Conservation (phyloP, 2,329 filamentous ascomycete genomes). For the Fusarium citri region DNA sequence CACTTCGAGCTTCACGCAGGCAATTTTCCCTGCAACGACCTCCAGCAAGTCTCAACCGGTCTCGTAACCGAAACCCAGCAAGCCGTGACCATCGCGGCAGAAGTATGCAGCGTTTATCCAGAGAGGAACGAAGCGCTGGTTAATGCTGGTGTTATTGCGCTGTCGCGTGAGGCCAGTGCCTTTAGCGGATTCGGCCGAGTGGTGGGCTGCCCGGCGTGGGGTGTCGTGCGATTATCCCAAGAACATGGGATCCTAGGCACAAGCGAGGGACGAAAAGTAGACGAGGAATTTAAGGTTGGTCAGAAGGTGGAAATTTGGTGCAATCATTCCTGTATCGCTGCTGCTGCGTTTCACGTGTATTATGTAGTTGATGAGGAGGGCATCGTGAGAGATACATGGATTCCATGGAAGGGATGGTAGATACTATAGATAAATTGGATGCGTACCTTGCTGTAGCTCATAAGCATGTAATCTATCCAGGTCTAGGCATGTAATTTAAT, state of each 20-base stretch:
- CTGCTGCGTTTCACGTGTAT: slow-evolving; percentile 51
- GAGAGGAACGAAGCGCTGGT: slow-evolving; percentile 54
- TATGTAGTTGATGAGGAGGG: slow-evolving; percentile 53
- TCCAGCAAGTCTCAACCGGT: slow-evolving; percentile 54
- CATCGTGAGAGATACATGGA: slow-evolving; percentile 50
- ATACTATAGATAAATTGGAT: too few relatives aligned
- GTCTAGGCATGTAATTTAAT: slow-evolving; percentile 8
- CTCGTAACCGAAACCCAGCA: slow-evolving; percentile 47
- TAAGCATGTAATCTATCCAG: not conserved
- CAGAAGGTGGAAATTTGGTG: slow-evolving; percentile 49
- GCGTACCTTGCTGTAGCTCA: not conserved
- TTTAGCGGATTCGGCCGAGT: slow-evolving; percentile 49
- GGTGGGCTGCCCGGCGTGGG: slow-evolving; percentile 47
- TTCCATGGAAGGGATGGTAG: slow-evolving; percentile 54
- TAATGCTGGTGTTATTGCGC: slow-evolving; percentile 52
- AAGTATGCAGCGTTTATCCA: slow-evolving; percentile 54
- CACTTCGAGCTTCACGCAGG: slow-evolving; percentile 54
- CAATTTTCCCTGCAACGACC: slow-evolving; percentile 54
- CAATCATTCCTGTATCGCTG: slow-evolving; percentile 54
- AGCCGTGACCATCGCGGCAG: slow-evolving; percentile 48
- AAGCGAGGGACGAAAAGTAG: slow-evolving; percentile 36
- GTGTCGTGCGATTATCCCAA: slow-evolving; percentile 52
- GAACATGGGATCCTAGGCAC: slow-evolving; percentile 53
- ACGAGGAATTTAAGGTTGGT: slow-evolving; percentile 50
- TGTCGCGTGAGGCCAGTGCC: slow-evolving; percentile 51